A percentile compares a stretch with the other conserved stretches of the same genome.
Conservation (phyloP, 306 rosid species). For the Sicyos edulis region DNA sequence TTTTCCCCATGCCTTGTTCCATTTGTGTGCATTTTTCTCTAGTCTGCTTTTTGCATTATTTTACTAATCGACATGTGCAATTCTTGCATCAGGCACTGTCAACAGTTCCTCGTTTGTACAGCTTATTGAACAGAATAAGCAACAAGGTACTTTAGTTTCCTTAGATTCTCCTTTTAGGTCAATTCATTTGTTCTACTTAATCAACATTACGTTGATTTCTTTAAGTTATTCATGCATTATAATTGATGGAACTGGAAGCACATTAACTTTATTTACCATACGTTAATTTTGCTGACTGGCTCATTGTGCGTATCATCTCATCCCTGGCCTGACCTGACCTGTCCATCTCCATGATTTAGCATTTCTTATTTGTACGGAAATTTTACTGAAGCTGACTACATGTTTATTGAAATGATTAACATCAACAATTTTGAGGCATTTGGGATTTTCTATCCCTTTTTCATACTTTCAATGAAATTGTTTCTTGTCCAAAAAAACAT, state of each 20-base stretch:
- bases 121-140: conserved; percentile 69
- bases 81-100: conserved; percentile 50
- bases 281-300: not conserved
- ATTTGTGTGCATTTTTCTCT: conserved; percentile 24
- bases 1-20: conserved; percentile 16
- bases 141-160: conserved; percentile 48
- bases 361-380: not conserved
- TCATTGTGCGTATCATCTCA: not conserved
- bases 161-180: not conserved
- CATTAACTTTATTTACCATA: not conserved
- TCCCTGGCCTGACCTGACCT: not conserved
- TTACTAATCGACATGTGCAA: conserved; percentile 9
- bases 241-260: not conserved
- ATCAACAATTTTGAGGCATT: too few species aligned
- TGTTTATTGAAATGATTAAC: not conserved
- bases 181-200: not conserved
- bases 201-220: not conserved
- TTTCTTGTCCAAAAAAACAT: too few species aligned
- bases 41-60: conserved; percentile 7
- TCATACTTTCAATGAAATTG: too few species aligned
- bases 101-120: conserved; percentile 45
- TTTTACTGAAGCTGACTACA: not conserved
- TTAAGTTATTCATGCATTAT: not conserved
- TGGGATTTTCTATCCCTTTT: too few species aligned
- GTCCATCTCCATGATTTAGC: not conserved